A percentile compares a stretch with the other conserved stretches of the same genome.
Evolutionary conservation across 768 basidiomycete species (phyloP).

Genomic region (Flagelloscypha sp.): DNA sequence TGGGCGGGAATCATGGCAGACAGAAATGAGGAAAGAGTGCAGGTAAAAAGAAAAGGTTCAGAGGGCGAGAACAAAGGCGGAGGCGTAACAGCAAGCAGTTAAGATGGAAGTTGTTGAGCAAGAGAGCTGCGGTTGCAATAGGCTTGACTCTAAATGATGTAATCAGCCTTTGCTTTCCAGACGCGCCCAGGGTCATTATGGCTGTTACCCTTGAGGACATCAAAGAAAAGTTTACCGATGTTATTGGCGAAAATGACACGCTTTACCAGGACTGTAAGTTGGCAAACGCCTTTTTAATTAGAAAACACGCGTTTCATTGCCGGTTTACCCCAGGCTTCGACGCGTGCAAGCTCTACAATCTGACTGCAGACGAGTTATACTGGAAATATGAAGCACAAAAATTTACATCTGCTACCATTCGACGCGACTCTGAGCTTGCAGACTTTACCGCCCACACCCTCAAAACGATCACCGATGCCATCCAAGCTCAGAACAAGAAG

Average conservation of each 20-base stretch:
- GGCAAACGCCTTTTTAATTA: too few species aligned
- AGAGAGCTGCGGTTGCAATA: too few species aligned
- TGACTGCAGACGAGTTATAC: constrained; percentile 42
- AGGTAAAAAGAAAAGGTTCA: constrained; percentile 11
- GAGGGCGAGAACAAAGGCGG: constrained; percentile 9
- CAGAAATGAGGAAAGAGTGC: constrained; percentile 16
- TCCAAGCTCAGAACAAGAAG: constrained; percentile 33
- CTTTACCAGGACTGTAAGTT: too few species aligned
- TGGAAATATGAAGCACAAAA: constrained; percentile 66
- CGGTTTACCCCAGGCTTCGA: constrained; percentile 49
- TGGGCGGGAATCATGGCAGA: constrained; percentile 59
- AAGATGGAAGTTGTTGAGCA: constrained; percentile 10
- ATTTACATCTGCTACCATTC: constrained; percentile 18
- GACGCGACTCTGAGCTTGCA: constrained; percentile 24
- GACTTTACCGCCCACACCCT: constrained; percentile 43
- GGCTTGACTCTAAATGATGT: too few species aligned
- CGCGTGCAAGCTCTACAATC: constrained; percentile 56
- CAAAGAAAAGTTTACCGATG: too few species aligned
- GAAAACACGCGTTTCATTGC: too few species aligned
- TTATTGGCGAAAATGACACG: too few species aligned
- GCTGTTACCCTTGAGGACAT: too few species aligned
- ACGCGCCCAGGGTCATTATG: too few species aligned
- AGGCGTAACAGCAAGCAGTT: constrained; percentile 19
- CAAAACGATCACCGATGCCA: constrained; percentile 35
- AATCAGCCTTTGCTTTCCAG: too few species aligned